Conservation (phyloP, 2,329 filamentous ascomycete genomes). For the Hypoxylon sp. region DNA sequence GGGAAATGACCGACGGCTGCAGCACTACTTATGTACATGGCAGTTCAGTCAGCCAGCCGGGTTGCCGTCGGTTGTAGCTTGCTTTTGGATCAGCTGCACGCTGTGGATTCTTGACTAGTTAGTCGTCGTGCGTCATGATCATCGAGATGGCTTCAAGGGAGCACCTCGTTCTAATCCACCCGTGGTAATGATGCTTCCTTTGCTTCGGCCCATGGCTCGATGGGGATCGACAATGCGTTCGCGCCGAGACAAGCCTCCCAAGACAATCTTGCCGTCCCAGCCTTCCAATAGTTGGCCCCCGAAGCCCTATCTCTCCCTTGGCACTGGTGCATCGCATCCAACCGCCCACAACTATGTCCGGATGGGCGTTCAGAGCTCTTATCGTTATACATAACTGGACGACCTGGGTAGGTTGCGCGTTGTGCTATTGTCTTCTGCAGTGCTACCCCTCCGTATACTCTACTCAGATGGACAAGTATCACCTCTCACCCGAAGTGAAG, state of each 20-base stretch:
- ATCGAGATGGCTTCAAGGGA: conserved; percentile 10
- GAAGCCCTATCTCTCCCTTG: not conserved
- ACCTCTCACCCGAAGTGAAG: conserved; percentile 40
- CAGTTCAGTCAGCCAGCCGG: conserved; percentile 7
- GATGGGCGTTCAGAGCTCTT: not conserved
- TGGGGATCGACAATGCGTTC: conserved; percentile 19
- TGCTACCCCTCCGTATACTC: conserved; percentile 3
- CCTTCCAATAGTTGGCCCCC: conserved; percentile 16
- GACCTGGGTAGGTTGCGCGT: not conserved
- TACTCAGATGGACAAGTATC: conserved; percentile 46
- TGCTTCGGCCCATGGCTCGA: not conserved
- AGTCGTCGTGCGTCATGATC: conserved; percentile 16
- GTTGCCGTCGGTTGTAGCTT: conserved; percentile 1
- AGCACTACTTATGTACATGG: not conserved
- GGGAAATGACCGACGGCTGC: not conserved
- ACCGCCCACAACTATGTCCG: not conserved
- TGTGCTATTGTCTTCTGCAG: conserved; percentile 12
- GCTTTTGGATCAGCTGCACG: conserved; percentile 24
- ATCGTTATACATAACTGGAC: conserved; percentile 28
- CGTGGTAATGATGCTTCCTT: not conserved
- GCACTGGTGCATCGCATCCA: conserved; percentile 6
- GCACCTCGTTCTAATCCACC: not conserved
- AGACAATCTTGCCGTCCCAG: conserved; percentile 7
- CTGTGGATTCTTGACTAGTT: conserved; percentile 10
- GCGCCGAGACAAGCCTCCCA: conserved; percentile 16